Conservation (phyloP, 2,329 filamentous ascomycete genomes). For the Aurifilum marmelostoma region DNA sequence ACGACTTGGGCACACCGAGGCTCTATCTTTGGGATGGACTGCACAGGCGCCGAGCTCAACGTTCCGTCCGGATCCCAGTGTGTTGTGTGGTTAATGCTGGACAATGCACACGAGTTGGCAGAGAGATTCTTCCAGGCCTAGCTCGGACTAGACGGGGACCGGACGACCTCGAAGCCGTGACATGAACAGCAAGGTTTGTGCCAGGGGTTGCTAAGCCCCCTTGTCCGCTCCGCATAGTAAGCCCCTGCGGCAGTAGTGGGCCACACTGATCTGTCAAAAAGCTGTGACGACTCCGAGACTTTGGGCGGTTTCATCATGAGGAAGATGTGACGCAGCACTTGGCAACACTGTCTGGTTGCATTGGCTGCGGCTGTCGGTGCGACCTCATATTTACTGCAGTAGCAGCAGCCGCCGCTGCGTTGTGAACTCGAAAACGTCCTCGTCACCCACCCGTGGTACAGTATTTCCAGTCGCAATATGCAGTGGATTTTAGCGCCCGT, state of each 20-base stretch:
- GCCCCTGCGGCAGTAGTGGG: constrained; percentile 9
- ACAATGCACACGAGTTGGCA: neutral
- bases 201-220: constrained; percentile 15
- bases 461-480: neutral
- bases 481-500: neutral
- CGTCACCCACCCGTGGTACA: too few species aligned
- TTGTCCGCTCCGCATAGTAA: constrained; percentile 3
- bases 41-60: neutral
- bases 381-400: neutral
- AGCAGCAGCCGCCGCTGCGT: too few species aligned
- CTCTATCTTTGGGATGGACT: neutral
- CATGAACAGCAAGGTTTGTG: constrained; percentile 41
- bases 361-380: neutral
- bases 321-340: constrained; percentile 1
- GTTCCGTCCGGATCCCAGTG: neutral
- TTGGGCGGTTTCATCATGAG: constrained; percentile 25
- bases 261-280: constrained; percentile 24
- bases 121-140: neutral
- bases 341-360: neutral
- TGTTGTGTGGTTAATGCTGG: neutral
- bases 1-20: neutral
- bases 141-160: constrained; percentile 33
- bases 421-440: neutral
- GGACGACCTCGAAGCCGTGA: constrained; percentile 31
- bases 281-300: constrained; percentile 30